Base-by-base conservation (phyloP, 140 eudicot species). In the Flaveria floridana region DNA sequence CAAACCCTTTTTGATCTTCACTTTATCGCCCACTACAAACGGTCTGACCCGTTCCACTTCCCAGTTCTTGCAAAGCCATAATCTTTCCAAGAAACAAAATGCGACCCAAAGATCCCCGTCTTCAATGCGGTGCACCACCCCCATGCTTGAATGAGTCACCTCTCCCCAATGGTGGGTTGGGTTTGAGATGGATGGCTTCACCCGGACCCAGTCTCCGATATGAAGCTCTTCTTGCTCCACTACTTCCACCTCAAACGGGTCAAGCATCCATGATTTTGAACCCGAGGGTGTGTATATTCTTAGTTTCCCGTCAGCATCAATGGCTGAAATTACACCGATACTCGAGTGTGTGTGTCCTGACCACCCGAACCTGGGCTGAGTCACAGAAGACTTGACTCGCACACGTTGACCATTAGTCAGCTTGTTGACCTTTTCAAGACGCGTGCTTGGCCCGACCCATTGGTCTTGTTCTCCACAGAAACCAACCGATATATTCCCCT, bases 301-400 rank as follows among this genome's bases (percentile, higher is more conserved):
- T 47, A 94, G 73, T 77, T 88, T 94, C 47, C 97, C 97, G 55
- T 90, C 99, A 0, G 91, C 96, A 59, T 94, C 99, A 21, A 94
- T 90, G 26, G 95, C 89, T 0, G 99, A 82, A 14, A 94, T 87
- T 66, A 86, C 86, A 19, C 99, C 97, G 3, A 94, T 72, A 61
- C 97, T 94, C 10, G 90, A 81, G 71, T 90, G 96, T 76, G 66
- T 87, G 71, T 94, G 99, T 2, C 97, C 97, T 2, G 99, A 88
- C 99, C 97, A 94, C 51, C 97, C 97, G 63, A 94, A 94, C 76
- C 97, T 77, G n/a, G 99, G 99, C 21, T 88, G 97, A 82, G 82
- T 90, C 70, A 90, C 88, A 0, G 86, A 52, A 58, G 14, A 57
- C 76, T 85, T 87, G 34, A 94, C 97, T 41, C 82, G 86, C 23